Percentiles rank a stretch among this genome's conserved stretches.
These are phyloP conservation scores for Tolypocladium sp. DNA, from an alignment of 2,329 filamentous ascomycete species.

Conservation along the genomic window DNA sequence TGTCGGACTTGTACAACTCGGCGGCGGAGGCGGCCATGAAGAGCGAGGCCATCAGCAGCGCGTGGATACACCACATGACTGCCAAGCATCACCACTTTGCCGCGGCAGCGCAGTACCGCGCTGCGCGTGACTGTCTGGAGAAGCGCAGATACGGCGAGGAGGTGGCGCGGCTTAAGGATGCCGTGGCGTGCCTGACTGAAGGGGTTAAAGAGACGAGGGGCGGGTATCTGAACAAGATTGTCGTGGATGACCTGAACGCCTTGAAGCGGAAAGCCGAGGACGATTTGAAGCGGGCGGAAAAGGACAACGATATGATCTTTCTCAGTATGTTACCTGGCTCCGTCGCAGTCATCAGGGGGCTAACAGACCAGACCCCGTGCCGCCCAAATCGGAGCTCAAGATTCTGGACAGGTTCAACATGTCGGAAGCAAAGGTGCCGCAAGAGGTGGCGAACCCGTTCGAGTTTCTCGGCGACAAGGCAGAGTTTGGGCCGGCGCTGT, in stretches of 20 bases:
- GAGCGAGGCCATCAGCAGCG: constrained; percentile 80
- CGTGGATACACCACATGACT: constrained; percentile 97
- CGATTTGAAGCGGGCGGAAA: constrained; percentile 85
- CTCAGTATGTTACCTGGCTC: constrained; percentile 44
- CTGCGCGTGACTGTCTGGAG: constrained; percentile 83
- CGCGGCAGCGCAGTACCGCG: constrained; percentile 85
- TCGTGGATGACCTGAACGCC: constrained; percentile 72
- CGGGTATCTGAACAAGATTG: constrained; percentile 68
- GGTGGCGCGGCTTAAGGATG: constrained; percentile 76
- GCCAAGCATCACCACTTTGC: constrained; percentile 98
- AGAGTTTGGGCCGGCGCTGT: constrained; percentile 76
- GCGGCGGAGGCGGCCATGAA: constrained; percentile 81
- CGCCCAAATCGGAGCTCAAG: constrained; percentile 80
- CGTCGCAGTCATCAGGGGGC: constrained; percentile 1
- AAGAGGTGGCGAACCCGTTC: constrained; percentile 72
- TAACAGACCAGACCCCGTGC: constrained; percentile 56
- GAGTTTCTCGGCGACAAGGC: constrained; percentile 71
- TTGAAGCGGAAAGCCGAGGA: constrained; percentile 77
- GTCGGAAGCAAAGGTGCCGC: constrained; percentile 71
- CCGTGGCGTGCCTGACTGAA: constrained; percentile 72
- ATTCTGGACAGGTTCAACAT: constrained; percentile 81
- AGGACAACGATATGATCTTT: constrained; percentile 95
- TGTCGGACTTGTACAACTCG: constrained; percentile 81
- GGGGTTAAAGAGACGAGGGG: constrained; percentile 72
- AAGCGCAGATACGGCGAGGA: constrained; percentile 95